phyloP scores from a whole-genome alignment of 176 grass and related monocot species.

The Puya raimondii region DNA sequence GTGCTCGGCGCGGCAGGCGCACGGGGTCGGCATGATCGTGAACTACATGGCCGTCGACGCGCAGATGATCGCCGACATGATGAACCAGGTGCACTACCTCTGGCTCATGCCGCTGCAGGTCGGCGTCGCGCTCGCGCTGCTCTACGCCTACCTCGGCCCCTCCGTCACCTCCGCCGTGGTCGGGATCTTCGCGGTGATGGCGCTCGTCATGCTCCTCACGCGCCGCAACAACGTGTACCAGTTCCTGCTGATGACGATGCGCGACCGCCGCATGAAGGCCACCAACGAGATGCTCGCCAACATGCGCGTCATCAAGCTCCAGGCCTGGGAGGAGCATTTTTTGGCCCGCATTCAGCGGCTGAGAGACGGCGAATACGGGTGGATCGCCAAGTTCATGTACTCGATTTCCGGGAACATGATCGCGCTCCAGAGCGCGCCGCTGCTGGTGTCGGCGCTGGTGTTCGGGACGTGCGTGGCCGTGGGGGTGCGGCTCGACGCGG shows the following conservation, averaged over 20 bases:
- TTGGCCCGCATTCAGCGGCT: slow-evolving; percentile 23
- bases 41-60: slow-evolving; percentile 84
- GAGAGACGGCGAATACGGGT: slow-evolving; percentile 39
- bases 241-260: slow-evolving; percentile 51
- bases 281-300: slow-evolving; percentile 63
- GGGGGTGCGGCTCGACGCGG: slow-evolving; percentile 35
- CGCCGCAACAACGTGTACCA: slow-evolving; percentile 48
- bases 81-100: slow-evolving; percentile 49
- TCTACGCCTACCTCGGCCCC: slow-evolving; percentile 42
- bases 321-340: slow-evolving; percentile 66
- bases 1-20: slow-evolving; percentile 42
- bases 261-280: slow-evolving; percentile 62
- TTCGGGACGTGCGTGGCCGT: slow-evolving; percentile 43
- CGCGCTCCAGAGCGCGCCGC: slow-evolving; percentile 44
- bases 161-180: slow-evolving; percentile 36
- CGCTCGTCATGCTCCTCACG: slow-evolving; percentile 32
- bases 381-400: slow-evolving; percentile 62
- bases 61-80: slow-evolving; percentile 46
- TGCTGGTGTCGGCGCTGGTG: slow-evolving; percentile 40
- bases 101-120: slow-evolving; percentile 72
- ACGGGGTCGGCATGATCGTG: slow-evolving; percentile 43
- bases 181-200: slow-evolving; percentile 34
- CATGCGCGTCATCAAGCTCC: slow-evolving; percentile 64
- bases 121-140: slow-evolving; percentile 35
- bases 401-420: slow-evolving; percentile 54